These are phyloP conservation scores for Eucalyptus tenuipes DNA, from an alignment of 345 rosid species.

Conservation along the genomic window DNA sequence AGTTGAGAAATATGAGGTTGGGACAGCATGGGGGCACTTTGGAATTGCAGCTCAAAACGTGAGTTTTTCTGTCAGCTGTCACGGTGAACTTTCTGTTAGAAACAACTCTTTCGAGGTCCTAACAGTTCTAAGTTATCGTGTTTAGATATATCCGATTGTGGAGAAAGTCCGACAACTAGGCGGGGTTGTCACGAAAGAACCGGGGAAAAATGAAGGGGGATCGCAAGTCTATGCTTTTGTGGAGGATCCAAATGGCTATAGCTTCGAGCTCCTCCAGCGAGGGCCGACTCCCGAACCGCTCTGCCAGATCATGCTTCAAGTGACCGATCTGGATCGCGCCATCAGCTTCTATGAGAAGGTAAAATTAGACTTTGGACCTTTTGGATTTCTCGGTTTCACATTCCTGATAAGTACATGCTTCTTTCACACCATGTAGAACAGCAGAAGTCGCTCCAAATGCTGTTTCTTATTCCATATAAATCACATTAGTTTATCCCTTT, in stretches of 20 bases:
- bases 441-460: neutral
- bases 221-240: conserved; percentile 21
- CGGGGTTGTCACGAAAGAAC: conserved; percentile 20
- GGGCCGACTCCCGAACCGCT: conserved; percentile 37
- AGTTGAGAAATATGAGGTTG: conserved; percentile 24
- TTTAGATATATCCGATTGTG: conserved; percentile 16
- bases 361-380: neutral
- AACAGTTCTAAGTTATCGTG: neutral
- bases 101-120: neutral
- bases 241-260: conserved; percentile 37
- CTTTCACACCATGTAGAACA: neutral
- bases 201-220: conserved; percentile 33
- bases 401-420: neutral
- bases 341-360: conserved; percentile 35
- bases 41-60: conserved; percentile 28
- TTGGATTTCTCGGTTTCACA: neutral
- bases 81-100: neutral
- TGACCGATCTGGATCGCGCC: conserved; percentile 28
- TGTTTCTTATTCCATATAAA: neutral
- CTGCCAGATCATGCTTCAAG: conserved; percentile 34
- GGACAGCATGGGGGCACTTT: conserved; percentile 36
- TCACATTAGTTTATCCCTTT: neutral
- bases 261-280: conserved; percentile 27
- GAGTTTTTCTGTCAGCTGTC: neutral
- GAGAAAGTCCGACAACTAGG: conserved; percentile 19